Evolutionary conservation across 805 yeast genomes (phyloP), one percentile per base, ranked within the genome.

Genomic region (Wickerhamiella sorbophila): DNA sequence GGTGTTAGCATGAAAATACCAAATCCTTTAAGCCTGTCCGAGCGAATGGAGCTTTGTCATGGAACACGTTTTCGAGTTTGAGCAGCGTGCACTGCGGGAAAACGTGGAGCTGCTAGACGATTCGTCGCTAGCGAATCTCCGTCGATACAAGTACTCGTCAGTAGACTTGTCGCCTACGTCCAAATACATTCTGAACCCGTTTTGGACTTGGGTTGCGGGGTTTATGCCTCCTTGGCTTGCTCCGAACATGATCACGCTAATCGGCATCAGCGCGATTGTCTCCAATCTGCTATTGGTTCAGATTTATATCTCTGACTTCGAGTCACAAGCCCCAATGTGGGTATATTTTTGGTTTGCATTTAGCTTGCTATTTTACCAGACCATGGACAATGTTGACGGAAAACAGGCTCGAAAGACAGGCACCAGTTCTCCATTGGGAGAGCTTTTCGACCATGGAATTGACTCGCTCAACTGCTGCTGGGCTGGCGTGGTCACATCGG

Each of bases 361-460:
- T 46, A 87, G 94, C 1, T 65, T 88, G 44, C 82, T 87, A 58
- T 68, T 86, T 71, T 88, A 88, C 62, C 96, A 91, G 58, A 88
- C 97, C 0, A 84, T 91, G 66, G 97, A 91, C 64, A 95, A 94
- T 4, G 83, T 95, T 59, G 97, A 88, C 63, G 97, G 97, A 5
- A 77, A 83, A 54, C 98, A 88, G 60, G 97, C 97, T 19, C 75
- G 97, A 54, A 73, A 82, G 52, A 91, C 96, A 0, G 93, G 93
- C 10, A 94, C 87, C 58, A 74, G 85, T 38, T 94, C 96, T 3
- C 97, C 98, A 0, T 64, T 88, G 50, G 97, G 98, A 29, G 97
- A 88, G 60, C 67, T 91, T 45, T 91, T 88, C 56, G 97, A 91
- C 59, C 97, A 91, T 54, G 87, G 95, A 44, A 71, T 75, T 33